A percentile compares a stretch with the other conserved stretches of the same genome.
Evolutionary conservation across 1,139 yeast genomes (phyloP).

Genomic region (Blastobotrys elegans): DNA sequence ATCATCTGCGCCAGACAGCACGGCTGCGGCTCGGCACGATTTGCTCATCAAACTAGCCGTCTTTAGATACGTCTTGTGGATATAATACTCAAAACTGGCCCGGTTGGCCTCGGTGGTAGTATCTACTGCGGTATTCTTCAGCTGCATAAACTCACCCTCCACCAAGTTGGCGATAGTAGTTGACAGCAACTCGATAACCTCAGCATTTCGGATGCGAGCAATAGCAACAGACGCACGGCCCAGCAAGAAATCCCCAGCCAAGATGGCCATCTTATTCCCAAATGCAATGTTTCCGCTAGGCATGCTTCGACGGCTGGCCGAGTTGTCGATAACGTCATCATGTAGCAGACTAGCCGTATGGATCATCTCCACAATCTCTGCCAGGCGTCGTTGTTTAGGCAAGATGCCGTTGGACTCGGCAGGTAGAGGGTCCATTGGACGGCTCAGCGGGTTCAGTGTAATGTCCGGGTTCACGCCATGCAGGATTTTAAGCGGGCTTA

Average conservation of each 20-base stretch:
- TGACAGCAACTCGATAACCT: slow-evolving; percentile 89
- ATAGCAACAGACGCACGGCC: slow-evolving; percentile 97
- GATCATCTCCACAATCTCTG: slow-evolving; percentile 97
- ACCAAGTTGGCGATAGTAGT: slow-evolving; percentile 95
- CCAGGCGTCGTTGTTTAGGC: slow-evolving; percentile 91
- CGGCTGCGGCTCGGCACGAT: slow-evolving; percentile 90
- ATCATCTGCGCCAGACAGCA: slow-evolving; percentile 77
- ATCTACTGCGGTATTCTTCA: slow-evolving; percentile 75
- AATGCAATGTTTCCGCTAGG: slow-evolving; percentile 92
- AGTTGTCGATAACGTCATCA: slow-evolving; percentile 94
- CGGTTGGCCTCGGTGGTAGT: slow-evolving; percentile 65
- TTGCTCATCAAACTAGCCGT: slow-evolving; percentile 96
- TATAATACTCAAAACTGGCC: slow-evolving; percentile 90
- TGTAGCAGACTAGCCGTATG: slow-evolving; percentile 96
- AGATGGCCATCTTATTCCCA: slow-evolving; percentile 93
- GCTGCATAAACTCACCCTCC: slow-evolving; percentile 98
- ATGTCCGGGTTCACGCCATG: slow-evolving; percentile 85
- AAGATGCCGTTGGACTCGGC: slow-evolving; percentile 50
- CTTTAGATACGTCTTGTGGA: slow-evolving; percentile 90
- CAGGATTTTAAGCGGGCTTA: slow-evolving; percentile 76
- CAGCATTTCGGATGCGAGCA: slow-evolving; percentile 91
- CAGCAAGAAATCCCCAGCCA: slow-evolving; percentile 91
- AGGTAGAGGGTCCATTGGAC: slow-evolving; percentile 72
- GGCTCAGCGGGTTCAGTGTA: slow-evolving; percentile 74
- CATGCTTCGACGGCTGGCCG: slow-evolving; percentile 85